Conservation (phyloP, 2,329 filamentous ascomycete species). For the Atkinsonella hypoxylon region DNA sequence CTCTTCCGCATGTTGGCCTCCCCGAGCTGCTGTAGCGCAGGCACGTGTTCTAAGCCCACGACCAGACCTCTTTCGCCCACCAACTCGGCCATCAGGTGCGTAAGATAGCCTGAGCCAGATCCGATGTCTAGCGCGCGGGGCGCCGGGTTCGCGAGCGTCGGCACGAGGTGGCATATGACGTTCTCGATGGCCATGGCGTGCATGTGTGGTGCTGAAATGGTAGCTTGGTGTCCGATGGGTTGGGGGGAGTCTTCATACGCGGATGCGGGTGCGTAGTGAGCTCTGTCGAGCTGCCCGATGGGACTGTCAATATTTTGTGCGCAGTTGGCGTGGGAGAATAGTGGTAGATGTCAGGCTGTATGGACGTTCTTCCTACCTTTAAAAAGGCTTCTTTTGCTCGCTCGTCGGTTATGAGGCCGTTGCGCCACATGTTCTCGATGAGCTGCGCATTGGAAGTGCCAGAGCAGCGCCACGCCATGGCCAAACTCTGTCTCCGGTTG, state of each 20-base stretch:
- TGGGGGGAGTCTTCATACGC: slow-evolving; percentile 57
- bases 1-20: slow-evolving; percentile 55
- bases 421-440: slow-evolving; percentile 62
- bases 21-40: slow-evolving; percentile 48
- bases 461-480: slow-evolving; percentile 85
- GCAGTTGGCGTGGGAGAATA: background rate
- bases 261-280: slow-evolving; percentile 59
- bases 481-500: slow-evolving; percentile 6
- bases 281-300: slow-evolving; percentile 77
- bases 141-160: slow-evolving; percentile 20
- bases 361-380: slow-evolving; percentile 1
- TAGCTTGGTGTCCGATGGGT: slow-evolving; percentile 41
- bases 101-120: slow-evolving; percentile 71
- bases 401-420: slow-evolving; percentile 60
- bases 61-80: slow-evolving; percentile 43
- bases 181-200: slow-evolving; percentile 42
- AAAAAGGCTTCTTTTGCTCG: slow-evolving; percentile 72
- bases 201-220: slow-evolving; percentile 51
- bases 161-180: slow-evolving; percentile 32
- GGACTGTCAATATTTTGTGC: background rate
- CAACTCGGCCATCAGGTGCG: slow-evolving; percentile 74
- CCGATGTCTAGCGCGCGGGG: slow-evolving; percentile 61
- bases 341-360: too few species aligned
- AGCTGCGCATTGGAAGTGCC: slow-evolving; percentile 64
- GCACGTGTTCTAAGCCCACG: slow-evolving; percentile 66